Evolutionary conservation across 805 yeast genomes (phyloP), one percentile per base, ranked within the genome.

Genomic region (Schwanniomyces polymorphus): DNA sequence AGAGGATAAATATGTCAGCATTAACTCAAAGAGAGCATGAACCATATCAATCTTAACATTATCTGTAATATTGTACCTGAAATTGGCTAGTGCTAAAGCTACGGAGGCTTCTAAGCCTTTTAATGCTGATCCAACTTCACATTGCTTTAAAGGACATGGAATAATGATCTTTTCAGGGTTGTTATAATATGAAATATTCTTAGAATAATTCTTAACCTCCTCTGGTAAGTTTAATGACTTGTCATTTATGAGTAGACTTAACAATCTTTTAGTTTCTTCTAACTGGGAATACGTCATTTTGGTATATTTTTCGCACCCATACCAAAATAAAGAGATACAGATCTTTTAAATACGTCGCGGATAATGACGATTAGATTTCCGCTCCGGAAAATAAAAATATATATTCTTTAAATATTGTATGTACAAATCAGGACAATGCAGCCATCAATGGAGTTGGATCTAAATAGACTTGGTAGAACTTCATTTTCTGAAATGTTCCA

Each of bases 1-100:
- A n/a, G 66, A 53, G 2, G 67, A 59, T 17, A 59, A 52, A 41
- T 63, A 65, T 14, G 66, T 64, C 67, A 64, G 63, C 42, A 65
- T 60, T 11, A 60, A 56, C 44, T 57, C 66, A 52, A 58, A 54
- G 23, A 59, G 53, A 12, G 67, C 65, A 42, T 64, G 68, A 27
- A 60, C 60, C 16, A 61, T 41, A 33, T 63, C 54, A 23, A 53
- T 49, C 10, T 46, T 43, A 16, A 47, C 49, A 18, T 33, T 25
- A 31, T 27, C 41, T 11, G 44, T 44, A 8, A 38, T 27, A 14
- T 54, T 57, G 43, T 44, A 61, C 25, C 66, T 39, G 2, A 42
- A 23, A n/a, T 53, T 43, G 11, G 52, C 53, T 21, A 61, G 31
- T 14, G 52, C 54, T 21, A 54, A 42, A 7, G 61, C 59, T 25